Evolutionary conservation across 495 filamentous ascomycete genomes (phyloP).

Genomic region (Aspergillus cavernicola): DNA sequence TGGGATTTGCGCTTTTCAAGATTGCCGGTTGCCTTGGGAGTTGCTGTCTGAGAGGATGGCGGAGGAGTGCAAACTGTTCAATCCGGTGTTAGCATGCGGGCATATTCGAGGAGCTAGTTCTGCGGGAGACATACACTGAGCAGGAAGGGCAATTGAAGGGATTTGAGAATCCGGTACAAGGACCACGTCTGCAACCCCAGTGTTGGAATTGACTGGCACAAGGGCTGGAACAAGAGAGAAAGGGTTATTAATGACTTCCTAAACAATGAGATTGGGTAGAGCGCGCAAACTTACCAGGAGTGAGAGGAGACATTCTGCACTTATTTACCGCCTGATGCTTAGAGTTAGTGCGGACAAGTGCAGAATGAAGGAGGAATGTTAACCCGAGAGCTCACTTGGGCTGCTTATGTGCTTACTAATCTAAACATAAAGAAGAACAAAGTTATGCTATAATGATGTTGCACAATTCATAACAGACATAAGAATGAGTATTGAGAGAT

Average conservation of each 20-base stretch:
- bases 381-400: background rate
- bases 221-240: slow-evolving; percentile 9
- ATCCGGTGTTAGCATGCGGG: slow-evolving; percentile 8
- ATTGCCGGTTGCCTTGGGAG: background rate
- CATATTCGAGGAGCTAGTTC: background rate
- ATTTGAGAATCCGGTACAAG: slow-evolving; percentile 14
- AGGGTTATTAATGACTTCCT: background rate
- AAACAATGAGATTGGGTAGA: background rate
- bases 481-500: background rate
- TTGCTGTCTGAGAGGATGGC: background rate
- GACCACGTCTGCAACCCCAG: slow-evolving; percentile 1
- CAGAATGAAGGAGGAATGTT: background rate
- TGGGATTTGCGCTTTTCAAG: background rate
- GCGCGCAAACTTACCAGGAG: slow-evolving; percentile 21
- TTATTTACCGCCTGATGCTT: slow-evolving; percentile 19
- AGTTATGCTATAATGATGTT: too few relatives aligned
- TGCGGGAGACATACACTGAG: slow-evolving; percentile 4
- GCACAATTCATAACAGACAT: too few relatives aligned
- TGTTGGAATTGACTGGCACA: slow-evolving; percentile 9
- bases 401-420: slow-evolving; percentile 6
- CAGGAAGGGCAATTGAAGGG: slow-evolving; percentile 10
- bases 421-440: too few relatives aligned
- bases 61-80: slow-evolving; percentile 11
- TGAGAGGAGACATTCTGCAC: slow-evolving; percentile 21
- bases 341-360: slow-evolving; percentile 7